Base-by-base conservation (phyloP, 2,329 filamentous ascomycete genomes). In the Fusarium nodosum region DNA sequence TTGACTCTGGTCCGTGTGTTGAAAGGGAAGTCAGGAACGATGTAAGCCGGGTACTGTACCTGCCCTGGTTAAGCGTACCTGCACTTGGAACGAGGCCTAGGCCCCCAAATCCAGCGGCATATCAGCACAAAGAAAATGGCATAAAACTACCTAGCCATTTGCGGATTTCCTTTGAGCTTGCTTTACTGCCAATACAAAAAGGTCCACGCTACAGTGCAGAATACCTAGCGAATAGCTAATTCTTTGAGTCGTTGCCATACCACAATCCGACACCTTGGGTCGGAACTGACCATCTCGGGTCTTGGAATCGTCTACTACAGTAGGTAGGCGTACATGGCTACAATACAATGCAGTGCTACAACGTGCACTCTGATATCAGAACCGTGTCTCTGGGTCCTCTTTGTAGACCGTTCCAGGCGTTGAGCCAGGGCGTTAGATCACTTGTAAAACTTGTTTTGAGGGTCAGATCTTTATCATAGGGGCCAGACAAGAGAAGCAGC, bases 71-170 rank as follows among this genome's bases (percentile, higher is more conserved):
- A 51, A 39, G 34, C 18, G 48, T 51, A 11, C 34, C 24, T 52
- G 33, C 48, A 24, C 18, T 13, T 41, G 24, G 34, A 41, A 41
- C 33, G 34, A 41, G 34, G 26, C 48, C n/a, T 8, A 8, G 10
- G 24, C 24, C 24, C 5, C 16, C 34, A 51, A 28, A 28, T 39
- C 22, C 5, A 12, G 36, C 22, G 36, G 28, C 33, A 38, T 34
- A 20, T 51, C 18, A 38, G 24, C 18, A 39, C 15, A 51, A 39
- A 55, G 31, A 66, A 44, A 48, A 46, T 22, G 45, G 33, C 20
- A 41, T 54, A 38, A 24, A 38, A 30, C 53, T 69, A 64, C 28
- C 62, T 69, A 64, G 31, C 62, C 50, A 31, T 42, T 70, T 64
- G 45, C 62, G 48, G 66, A 24, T 34, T 33, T 30, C 13, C 2